These are phyloP conservation scores for Pleodorina starrii DNA, from an alignment of 139 green algal genomes.

Conservation along the genomic window DNA sequence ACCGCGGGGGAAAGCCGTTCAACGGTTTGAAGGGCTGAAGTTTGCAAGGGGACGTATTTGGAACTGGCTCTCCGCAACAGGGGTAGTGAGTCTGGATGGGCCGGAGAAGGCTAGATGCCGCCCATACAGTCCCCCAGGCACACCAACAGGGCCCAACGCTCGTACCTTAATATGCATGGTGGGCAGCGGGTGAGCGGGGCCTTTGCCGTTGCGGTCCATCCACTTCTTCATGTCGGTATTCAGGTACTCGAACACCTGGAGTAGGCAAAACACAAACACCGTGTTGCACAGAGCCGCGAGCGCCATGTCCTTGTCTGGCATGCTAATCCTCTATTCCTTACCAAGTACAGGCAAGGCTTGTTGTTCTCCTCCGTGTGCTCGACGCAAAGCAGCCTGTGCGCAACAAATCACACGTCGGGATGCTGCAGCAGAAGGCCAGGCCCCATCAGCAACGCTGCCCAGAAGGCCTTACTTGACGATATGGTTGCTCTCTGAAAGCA, in stretches of 20 bases:
- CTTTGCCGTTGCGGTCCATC: constrained; percentile 96
- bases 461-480: constrained; percentile 84
- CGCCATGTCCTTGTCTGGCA: not conserved
- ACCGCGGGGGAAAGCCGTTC: too few species aligned
- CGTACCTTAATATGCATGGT: constrained; percentile 81
- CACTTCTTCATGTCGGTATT: constrained; percentile 99
- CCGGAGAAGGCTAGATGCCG: too few species aligned
- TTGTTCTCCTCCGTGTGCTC: constrained; percentile 97
- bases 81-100: too few species aligned
- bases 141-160: too few species aligned
- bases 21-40: too few species aligned
- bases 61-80: too few species aligned
- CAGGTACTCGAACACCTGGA: constrained; percentile 96
- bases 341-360: constrained; percentile 97
- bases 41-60: too few species aligned
- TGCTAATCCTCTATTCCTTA: constrained; percentile 58
- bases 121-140: not conserved
- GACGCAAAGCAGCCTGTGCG: constrained; percentile 83
- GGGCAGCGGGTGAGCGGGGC: constrained; percentile 75
- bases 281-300: not conserved
- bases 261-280: not conserved
- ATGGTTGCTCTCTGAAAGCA: constrained; percentile 94
- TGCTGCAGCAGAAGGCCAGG: not conserved
- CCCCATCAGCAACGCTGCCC: too few species aligned
- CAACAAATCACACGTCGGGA: not conserved